Evolutionary conservation across 2,329 filamentous ascomycete species (phyloP), one percentile per base, ranked within the genome.

Genomic region (Scytalidium lignicola): DNA sequence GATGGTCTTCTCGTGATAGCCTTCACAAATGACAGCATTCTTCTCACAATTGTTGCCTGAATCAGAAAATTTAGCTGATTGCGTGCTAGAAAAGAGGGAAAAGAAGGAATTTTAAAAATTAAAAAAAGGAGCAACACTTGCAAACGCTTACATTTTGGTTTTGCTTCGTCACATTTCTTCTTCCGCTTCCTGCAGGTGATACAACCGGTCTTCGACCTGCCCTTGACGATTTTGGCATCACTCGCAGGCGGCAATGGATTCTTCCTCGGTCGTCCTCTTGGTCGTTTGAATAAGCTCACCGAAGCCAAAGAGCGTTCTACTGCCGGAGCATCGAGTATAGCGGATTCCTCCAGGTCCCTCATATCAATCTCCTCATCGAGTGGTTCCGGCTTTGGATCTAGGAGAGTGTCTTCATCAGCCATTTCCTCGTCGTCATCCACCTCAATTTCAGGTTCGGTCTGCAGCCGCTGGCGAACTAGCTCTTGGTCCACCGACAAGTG

Each of bases 1-100:
- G 46, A 90, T 79, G 51, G 88, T 86, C 65, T 90, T 90, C 53
- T 89, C 86, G 45, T 88, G 88, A 63, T 95, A 96, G 12, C 90
- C 90, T 68, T 95, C 90, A 64, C 90, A 96, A 12, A 91, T 82
- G 12, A 95, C 88, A 8, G 90, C 89, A 65, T 95, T 96, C 75
- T 95, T 96, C 69, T 93, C 86, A 63, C 90, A 96, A 61, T 95
- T 95, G 67, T 89, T 76, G 59, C 88, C 86, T 90, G 50, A 9
- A 37, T 17, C 7, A 5, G 6, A 37, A 7, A 5, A 19, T 7
- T 37, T 8, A 37, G 12, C 32, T 37, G 13, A 13, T 13, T 15
- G 10, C 15, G 32, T 13, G 15, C 15, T 17, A 37, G 8, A 37
- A 37, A n/a, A 37, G 32, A 37, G 15, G 8, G 17, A 18, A 29